Base-by-base conservation (phyloP, 441 rosid genomes). In the Codiaeum variegatum region DNA sequence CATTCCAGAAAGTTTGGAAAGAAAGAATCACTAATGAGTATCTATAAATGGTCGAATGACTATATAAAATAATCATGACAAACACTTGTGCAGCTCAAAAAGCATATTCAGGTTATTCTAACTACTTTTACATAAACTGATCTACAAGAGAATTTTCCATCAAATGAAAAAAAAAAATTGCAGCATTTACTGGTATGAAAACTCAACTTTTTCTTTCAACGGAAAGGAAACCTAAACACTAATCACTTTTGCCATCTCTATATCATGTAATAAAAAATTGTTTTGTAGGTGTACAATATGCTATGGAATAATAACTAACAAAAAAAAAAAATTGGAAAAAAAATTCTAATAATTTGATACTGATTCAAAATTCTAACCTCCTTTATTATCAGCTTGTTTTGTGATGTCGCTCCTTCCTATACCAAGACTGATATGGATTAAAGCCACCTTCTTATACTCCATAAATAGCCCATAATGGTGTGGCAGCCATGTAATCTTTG, bases 361-460 rank as follows among this genome's bases (percentile, higher is more conserved):
- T 26, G 42, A 38, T 54, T 59, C 74, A 58, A 61, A 68, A 73
- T 62, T 71, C 70, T 78, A 73, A 79, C 80, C 73, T 66, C 34
- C 71, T 64, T 29, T 23, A 76, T 79, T 64, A 84, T 51, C 18
- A 76, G 76, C 78, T 88, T 78, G 94, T 75, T 76, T 83, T 91
- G 81, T 92, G 98, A 84, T 79, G 96, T 64, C 97, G 80, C 83
- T 90, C 96, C 80, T 92, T 95, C 80, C 77, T 88, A 80, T 88
- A 91, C 44, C 95, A 88, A 66, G 82, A 77, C 74, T 92, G 97
- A 67, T 84, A 87, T 1, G 98, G 98, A 84, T 92, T 97, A 78
- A 91, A 92, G 67, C 98, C 98, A 77, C 94, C 96, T 85, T 92
- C 96, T 61, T 86, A 83, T 34, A 97, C 96, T 74, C 97, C 98